Base-by-base conservation (phyloP, 768 basidiomycete species). In the Tricholoma hemisulphureum region DNA sequence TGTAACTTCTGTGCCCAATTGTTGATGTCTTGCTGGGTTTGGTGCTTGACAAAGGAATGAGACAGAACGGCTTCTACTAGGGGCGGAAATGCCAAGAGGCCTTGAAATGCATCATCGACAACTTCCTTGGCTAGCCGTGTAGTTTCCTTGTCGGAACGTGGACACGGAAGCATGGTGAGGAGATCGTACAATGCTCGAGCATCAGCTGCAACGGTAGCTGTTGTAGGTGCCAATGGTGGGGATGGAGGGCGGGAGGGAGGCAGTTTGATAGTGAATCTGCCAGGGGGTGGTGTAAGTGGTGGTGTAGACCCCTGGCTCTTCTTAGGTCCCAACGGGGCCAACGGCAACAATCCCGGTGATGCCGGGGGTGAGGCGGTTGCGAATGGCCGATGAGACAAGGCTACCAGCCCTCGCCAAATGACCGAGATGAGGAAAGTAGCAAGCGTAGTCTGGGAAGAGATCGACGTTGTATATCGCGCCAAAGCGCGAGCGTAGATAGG, bases 51-150 rank as follows among this genome's bases (percentile, higher is more conserved):
- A 18, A 68, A 53, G 35, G 75, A 69, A 4, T 62, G 55, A 3
- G 57, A 28, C 18, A 62, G 64, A 14, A 80, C 75, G 14, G 76
- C 77, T 58, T 87, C 86, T 13, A 91, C 74, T 24, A 91, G 76
- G 9, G 77, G 73, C 14, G 75, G 74, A 16, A 93, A 71, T 20
- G 83, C 80, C 62, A 77, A 73, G 24, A 93, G 73, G 14, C 84
- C 87, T 55, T 80, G 82, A 62, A 88, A 85, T 2, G 88, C 91
- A 65, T 92, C 91, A 54, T 88, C 86, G 9, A 93, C 89, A 5
- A 89, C 91, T 67, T 93, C 91, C 37, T 80, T 78, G n/a, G 91
- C 91, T 8, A 89, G 69, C 23, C 74, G 75, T 9, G 81, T 79
- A 9, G 72, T 67, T 59, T 76, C 77, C 28, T 76, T 80, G 50